Evolutionary conservation across 2,329 filamentous ascomycete species (phyloP), one percentile per base, ranked within the genome.

Genomic region (Colletotrichum tanaceti): DNA sequence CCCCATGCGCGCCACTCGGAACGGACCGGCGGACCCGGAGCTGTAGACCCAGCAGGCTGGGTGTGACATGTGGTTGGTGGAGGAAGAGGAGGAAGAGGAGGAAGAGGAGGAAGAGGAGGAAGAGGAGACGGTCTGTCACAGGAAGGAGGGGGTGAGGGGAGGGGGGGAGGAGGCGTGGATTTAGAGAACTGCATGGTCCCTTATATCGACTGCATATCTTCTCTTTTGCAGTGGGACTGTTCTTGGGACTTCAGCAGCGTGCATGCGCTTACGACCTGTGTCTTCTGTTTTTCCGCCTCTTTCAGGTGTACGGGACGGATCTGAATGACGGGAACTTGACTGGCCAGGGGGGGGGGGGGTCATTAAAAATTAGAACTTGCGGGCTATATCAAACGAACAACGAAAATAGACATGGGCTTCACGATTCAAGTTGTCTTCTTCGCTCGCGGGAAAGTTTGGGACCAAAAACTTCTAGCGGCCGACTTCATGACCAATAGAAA

Each of bases 1-100:
- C 38, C 35, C 24, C 14, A 16, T 43, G 13, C 22, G 28, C 43
- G 32, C 14, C 35, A 44, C 41, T 67, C 53, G 65, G 65, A 47
- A 50, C 61, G 65, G 54, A 55, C 61, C 65, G 61, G 58, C 4
- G n/a, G 35, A 52, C 20, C 49, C 46, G 22, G n/a, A 35, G 16
- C 16, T 55, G 22, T 24, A 16, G 44, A 49, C 35, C 61, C 54
- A 49, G 39, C 16, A 4, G 14, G 38, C 14, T 47, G 65, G 53
- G 46, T 43, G 13, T 20, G 32, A 49, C 49, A 5, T 35, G 22
- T 32, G 22, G 43, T 49, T 24, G 9, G 32, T 20, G 10, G 18
- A 6, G 52, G 35, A 38, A 6, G 52, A 20, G 52, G n/a, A 7
- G 18, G 20, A 41, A 5, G 52, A n/a, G 18, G 41, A n/a, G 5